A percentile compares a stretch with the other conserved stretches of the same genome.
These are phyloP conservation scores for Leucocoprinus leucothites DNA, from an alignment of 768 basidiomycete genomes.

Conservation along the genomic window DNA sequence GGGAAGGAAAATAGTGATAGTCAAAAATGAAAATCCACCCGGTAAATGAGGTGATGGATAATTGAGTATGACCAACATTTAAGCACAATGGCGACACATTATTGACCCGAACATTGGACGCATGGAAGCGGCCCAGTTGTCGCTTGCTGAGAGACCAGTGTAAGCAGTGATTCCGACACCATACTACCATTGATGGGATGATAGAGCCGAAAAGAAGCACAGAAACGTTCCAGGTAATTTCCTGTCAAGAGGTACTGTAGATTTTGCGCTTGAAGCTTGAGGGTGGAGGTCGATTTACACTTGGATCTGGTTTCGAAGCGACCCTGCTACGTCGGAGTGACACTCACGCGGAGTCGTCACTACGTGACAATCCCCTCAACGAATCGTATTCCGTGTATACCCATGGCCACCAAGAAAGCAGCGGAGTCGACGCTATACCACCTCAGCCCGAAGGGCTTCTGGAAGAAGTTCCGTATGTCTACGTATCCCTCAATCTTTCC, in stretches of 20 bases:
- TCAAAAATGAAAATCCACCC: too few relatives aligned
- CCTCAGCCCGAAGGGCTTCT: constrained; percentile 84
- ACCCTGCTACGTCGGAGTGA: not conserved
- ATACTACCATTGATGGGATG: too few relatives aligned
- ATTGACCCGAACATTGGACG: not conserved
- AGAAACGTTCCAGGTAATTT: too few relatives aligned
- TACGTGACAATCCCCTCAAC: not conserved
- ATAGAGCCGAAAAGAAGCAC: not conserved
- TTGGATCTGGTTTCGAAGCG: too few relatives aligned
- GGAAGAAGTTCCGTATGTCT: constrained; percentile 91
- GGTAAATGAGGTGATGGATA: not conserved
- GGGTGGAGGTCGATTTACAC: too few relatives aligned
- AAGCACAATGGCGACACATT: not conserved
- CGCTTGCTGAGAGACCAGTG: too few relatives aligned
- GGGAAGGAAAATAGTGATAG: too few relatives aligned
- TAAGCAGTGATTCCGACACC: too few relatives aligned
- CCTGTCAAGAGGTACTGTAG: not conserved
- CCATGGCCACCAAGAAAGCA: constrained; percentile 74
- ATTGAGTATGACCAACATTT: not conserved
- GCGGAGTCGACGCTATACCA: constrained; percentile 92
- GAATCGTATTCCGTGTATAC: constrained; percentile 17
- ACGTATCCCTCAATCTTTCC: not conserved
- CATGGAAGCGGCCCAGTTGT: too few relatives aligned
- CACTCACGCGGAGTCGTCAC: not conserved
- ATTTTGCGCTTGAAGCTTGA: too few relatives aligned